A percentile compares a stretch with the other conserved stretches of the same genome.
These are phyloP conservation scores for Glebionis coronaria DNA, from an alignment of 129 eudicot genomes.

Conservation along the genomic window DNA sequence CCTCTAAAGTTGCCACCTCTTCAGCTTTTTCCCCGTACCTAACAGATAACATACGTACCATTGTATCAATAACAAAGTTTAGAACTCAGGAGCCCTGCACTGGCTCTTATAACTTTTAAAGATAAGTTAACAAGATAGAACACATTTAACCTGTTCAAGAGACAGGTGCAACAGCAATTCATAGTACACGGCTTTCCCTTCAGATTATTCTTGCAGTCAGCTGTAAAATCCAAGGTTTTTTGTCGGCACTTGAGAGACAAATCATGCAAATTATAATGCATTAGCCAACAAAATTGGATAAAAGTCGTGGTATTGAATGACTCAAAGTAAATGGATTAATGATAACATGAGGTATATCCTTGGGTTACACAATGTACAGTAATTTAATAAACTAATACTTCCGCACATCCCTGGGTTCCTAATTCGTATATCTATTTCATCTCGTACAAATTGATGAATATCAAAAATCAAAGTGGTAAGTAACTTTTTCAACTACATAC, in stretches of 20 bases:
- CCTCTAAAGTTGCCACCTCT: slow-evolving; percentile 42
- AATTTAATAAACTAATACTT: too few species aligned
- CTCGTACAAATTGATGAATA: too few species aligned
- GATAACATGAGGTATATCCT: too few species aligned
- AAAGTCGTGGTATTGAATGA: too few species aligned
- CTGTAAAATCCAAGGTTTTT: slow-evolving; percentile 55
- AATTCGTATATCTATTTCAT: too few species aligned
- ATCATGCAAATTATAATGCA: slow-evolving; percentile 9
- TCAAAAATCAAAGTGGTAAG: too few species aligned
- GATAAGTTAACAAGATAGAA: not conserved
- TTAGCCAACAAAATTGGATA: not conserved
- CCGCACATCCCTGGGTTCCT: too few species aligned
- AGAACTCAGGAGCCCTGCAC: not conserved
- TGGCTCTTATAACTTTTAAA: not conserved
- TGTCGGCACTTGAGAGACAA: slow-evolving; percentile 69
- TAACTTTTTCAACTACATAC: too few species aligned
- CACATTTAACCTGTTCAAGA: slow-evolving; percentile 52
- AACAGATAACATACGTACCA: not conserved
- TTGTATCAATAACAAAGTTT: not conserved
- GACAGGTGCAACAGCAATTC: slow-evolving; percentile 64
- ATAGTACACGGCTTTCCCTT: slow-evolving; percentile 53
- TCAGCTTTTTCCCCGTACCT: slow-evolving; percentile 85
- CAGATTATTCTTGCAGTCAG: slow-evolving; percentile 52
- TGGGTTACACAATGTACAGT: too few species aligned
- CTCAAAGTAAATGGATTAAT: too few species aligned